phyloP scores from a whole-genome alignment of 2,329 filamentous ascomycete genomes.

The Colletotrichum godetiae region DNA sequence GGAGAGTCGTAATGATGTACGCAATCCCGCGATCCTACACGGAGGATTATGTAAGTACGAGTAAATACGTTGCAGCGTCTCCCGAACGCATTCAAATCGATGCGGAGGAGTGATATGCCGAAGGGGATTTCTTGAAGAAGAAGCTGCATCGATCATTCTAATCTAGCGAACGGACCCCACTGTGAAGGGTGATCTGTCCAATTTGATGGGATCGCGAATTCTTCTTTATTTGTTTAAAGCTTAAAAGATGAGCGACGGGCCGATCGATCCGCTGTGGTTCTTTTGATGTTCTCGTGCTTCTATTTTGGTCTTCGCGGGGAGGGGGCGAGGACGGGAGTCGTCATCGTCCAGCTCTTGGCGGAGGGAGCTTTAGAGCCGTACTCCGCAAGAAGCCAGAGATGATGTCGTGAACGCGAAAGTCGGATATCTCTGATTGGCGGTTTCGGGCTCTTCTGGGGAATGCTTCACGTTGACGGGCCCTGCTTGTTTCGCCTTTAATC shows the following conservation, averaged over 20 bases:
- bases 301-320: background rate
- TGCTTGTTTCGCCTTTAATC: background rate
- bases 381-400: background rate
- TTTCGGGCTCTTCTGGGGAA: background rate
- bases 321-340: background rate
- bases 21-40: background rate
- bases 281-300: background rate
- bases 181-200: background rate
- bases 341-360: slow-evolving; percentile 8
- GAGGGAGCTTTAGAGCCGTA: background rate
- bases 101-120: background rate
- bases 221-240: background rate
- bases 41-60: background rate
- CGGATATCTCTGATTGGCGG: background rate
- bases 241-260: background rate
- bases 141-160: background rate
- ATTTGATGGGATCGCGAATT: background rate
- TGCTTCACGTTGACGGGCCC: background rate
- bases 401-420: background rate
- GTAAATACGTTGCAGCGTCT: background rate
- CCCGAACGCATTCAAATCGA: background rate
- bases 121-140: background rate
- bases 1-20: slow-evolving; percentile 2
- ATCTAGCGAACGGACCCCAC: background rate
- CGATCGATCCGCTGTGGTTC: background rate